phyloP scores from a whole-genome alignment of 163 green algal genomes.

The Chlamydomonas reinhardtii region DNA sequence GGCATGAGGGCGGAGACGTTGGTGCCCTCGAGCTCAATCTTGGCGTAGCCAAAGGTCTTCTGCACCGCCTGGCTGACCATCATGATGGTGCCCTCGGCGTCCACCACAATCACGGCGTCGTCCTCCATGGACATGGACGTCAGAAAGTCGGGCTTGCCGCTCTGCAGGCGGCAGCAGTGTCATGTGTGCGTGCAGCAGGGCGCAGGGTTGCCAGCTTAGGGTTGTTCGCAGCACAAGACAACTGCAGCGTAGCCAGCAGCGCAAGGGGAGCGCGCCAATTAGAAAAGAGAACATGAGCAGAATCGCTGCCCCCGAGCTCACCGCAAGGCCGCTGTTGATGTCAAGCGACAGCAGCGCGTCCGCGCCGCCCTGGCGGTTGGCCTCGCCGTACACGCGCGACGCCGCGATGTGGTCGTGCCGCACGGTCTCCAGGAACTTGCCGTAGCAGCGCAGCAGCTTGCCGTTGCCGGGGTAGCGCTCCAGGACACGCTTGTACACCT shows the following conservation, averaged over 20 bases:
- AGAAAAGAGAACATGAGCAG: too few species aligned
- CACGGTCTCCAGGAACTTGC: conserved; percentile 45
- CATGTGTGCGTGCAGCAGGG: too few species aligned
- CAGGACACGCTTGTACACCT: conserved; percentile 51
- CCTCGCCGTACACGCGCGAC: not conserved
- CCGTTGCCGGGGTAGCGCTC: conserved; percentile 67
- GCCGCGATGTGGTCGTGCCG: conserved; percentile 14
- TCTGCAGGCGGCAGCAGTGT: not conserved
- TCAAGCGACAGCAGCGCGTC: conserved; percentile 22
- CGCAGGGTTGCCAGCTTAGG: too few species aligned
- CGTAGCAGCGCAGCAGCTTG: conserved; percentile 60
- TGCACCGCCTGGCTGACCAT: conserved; percentile 58
- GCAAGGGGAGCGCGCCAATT: too few species aligned
- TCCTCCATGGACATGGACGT: conserved; percentile 51
- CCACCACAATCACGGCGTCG: conserved; percentile 59
- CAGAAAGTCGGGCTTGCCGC: conserved; percentile 37
- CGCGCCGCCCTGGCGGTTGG: conserved; percentile 7
- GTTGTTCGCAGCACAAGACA: too few species aligned
- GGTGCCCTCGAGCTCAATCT: conserved; percentile 66
- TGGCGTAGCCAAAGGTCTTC: conserved; percentile 62
- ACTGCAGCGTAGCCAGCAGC: too few species aligned
- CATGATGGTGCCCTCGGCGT: conserved; percentile 18
- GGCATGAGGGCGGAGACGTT: conserved; percentile 72
- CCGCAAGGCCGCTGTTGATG: not conserved
- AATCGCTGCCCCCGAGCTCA: too few species aligned